Evolutionary conservation across 2,329 filamentous ascomycete genomes (phyloP).

Genomic region (Trichoderma asperellum): DNA sequence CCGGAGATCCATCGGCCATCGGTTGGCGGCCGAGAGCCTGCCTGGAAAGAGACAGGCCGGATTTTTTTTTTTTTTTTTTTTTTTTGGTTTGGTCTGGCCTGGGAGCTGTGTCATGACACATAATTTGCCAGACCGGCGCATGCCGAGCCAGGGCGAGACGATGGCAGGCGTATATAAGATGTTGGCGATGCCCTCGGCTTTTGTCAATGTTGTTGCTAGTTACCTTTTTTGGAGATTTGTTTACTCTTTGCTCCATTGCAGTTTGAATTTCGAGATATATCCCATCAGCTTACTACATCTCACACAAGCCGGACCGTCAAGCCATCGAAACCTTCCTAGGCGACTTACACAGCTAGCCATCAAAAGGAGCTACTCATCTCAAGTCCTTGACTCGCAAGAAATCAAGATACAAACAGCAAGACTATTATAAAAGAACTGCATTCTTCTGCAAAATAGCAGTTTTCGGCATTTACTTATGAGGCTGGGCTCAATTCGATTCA

Average conservation of each 20-base stretch:
- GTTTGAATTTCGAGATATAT: neutral
- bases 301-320: neutral
- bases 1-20: conserved; percentile 27
- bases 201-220: neutral
- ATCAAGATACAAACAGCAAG: neutral
- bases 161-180: conserved; percentile 9
- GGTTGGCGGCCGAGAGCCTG: conserved; percentile 24
- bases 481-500: conserved; percentile 12
- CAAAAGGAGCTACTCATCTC: neutral
- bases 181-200: conserved; percentile 15
- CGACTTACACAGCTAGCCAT: conserved; percentile 10
- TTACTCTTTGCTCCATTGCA: neutral
- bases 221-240: conserved; percentile 24
- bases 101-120: conserved; percentile 25
- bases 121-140: conserved; percentile 27
- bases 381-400: neutral
- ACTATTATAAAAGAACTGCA: neutral
- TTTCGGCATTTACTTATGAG: neutral
- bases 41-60: neutral
- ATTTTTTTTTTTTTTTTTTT: neutral
- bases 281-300: conserved; percentile 26
- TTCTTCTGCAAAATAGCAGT: neutral
- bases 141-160: conserved; percentile 22
- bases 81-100: neutral
- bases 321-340: conserved; percentile 18